phyloP scores from a whole-genome alignment of 345 rosid genomes.

The Linum usitatissimum region DNA sequence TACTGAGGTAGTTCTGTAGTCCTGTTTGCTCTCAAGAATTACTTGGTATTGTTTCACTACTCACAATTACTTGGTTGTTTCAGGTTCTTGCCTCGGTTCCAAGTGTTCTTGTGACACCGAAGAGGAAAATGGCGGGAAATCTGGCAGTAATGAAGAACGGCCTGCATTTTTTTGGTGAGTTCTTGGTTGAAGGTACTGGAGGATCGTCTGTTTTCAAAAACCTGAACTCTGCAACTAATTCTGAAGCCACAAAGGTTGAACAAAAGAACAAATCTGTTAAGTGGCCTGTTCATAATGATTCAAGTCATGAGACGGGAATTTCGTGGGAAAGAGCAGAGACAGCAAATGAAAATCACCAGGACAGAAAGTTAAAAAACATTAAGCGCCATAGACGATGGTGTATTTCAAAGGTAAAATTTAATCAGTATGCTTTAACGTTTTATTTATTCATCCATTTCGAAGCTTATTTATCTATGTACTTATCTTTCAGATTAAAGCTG shows the following conservation, averaged over 20 bases:
- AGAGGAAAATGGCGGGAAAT: constrained; percentile 82
- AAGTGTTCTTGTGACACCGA: constrained; percentile 80
- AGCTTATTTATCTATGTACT: constrained; percentile 10
- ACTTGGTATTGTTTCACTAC: constrained; percentile 9
- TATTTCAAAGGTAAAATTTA: constrained; percentile 53
- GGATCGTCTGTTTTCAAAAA: constrained; percentile 79
- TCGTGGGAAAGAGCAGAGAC: constrained; percentile 33
- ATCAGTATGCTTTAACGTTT: constrained; percentile 12
- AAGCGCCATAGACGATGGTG: constrained; percentile 93
- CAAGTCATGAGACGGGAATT: constrained; percentile 34
- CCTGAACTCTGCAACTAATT: constrained; percentile 35
- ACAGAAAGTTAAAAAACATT: constrained; percentile 43
- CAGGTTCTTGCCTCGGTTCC: constrained; percentile 73
- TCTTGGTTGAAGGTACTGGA: constrained; percentile 85
- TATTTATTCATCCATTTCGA: constrained; percentile 7
- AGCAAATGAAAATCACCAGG: constrained; percentile 30
- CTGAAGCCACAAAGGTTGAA: constrained; percentile 47
- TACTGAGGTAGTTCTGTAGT: constrained; percentile 57
- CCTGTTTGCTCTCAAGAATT: constrained; percentile 8
- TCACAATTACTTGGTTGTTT: constrained; percentile 18
- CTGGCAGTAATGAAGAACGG: constrained; percentile 73
- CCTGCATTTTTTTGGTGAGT: constrained; percentile 86
- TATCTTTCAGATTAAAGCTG: constrained; percentile 60
- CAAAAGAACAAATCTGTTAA: constrained; percentile 46
- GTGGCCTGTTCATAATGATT: constrained; percentile 37